Percentiles rank a stretch among this genome's conserved stretches.
Conservation (phyloP, 2,329 filamentous ascomycete genomes). For the Aureobasidium zeae region DNA sequence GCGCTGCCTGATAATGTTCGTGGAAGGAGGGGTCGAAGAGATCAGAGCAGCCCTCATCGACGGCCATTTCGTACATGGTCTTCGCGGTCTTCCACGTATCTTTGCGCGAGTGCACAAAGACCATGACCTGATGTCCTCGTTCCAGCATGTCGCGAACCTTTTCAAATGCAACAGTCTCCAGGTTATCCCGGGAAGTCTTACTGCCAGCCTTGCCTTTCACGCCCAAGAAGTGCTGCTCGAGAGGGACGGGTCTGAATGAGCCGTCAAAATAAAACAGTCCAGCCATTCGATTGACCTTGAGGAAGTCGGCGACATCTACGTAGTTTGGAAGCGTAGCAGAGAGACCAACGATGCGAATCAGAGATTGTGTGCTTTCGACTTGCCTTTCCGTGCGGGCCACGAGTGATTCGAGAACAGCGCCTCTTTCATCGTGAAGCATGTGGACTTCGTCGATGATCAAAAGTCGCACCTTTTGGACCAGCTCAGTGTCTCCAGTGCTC, state of each 20-base stretch:
- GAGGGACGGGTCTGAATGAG: constrained; percentile 88
- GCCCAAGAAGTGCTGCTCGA: constrained; percentile 95
- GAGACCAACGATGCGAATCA: constrained; percentile 91
- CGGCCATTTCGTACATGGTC: constrained; percentile 75
- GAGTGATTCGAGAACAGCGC: constrained; percentile 88
- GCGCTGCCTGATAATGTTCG: constrained; percentile 68
- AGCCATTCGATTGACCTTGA: constrained; percentile 87
- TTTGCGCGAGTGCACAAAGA: constrained; percentile 94
- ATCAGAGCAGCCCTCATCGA: constrained; percentile 67
- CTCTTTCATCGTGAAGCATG: constrained; percentile 97
- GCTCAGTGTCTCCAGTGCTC: constrained; percentile 90
- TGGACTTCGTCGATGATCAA: constrained; percentile 98
- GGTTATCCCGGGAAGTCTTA: constrained; percentile 75
- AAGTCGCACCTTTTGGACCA: constrained; percentile 92
- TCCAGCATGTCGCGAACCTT: constrained; percentile 93
- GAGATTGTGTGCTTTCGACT: constrained; percentile 93
- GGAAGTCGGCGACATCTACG: constrained; percentile 89
- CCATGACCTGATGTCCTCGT: constrained; percentile 93
- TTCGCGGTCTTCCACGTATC: constrained; percentile 86
- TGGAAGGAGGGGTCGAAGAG: constrained; percentile 75
- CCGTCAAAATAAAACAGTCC: constrained; percentile 95
- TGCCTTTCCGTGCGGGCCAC: constrained; percentile 92
- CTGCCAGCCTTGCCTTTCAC: constrained; percentile 83
- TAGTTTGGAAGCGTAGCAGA: constrained; percentile 96
- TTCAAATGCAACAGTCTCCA: constrained; percentile 80